Evolutionary conservation across 345 rosid species (phyloP).

Genomic region (Bruguiera parviflora): DNA sequence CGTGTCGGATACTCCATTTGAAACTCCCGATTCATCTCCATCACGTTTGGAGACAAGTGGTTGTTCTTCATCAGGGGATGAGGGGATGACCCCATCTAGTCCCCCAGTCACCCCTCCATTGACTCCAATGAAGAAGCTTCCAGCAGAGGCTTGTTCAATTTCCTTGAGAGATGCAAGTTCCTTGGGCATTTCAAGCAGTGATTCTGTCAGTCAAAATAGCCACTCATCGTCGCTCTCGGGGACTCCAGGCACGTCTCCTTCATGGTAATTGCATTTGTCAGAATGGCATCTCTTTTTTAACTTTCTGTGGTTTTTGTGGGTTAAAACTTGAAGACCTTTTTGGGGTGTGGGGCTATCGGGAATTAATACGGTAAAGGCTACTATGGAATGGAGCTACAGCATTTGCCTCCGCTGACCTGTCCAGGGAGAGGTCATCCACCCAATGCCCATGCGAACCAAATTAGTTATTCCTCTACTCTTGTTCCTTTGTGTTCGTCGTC

Average conservation of each 20-base stretch:
- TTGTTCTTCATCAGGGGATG: slow-evolving; percentile 44
- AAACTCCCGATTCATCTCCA: slow-evolving; percentile 81
- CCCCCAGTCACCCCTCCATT: slow-evolving; percentile 52
- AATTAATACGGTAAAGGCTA: too few species aligned
- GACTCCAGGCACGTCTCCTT: slow-evolving; percentile 76
- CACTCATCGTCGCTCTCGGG: slow-evolving; percentile 61
- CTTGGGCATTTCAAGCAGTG: slow-evolving; percentile 52
- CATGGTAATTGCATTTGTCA: slow-evolving; percentile 48
- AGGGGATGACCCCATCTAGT: slow-evolving; percentile 18
- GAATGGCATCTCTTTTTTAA: background rate
- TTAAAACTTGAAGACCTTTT: slow-evolving; percentile 4
- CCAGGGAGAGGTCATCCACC: slow-evolving; percentile 24
- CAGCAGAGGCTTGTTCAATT: slow-evolving; percentile 68
- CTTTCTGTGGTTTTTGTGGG: background rate
- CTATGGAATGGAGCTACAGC: too few species aligned
- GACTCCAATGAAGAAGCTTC: slow-evolving; percentile 84
- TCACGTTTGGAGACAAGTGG: slow-evolving; percentile 48
- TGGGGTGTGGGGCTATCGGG: background rate
- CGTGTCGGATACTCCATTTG: slow-evolving; percentile 53
- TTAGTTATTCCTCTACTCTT: background rate
- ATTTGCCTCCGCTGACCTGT: slow-evolving; percentile 16
- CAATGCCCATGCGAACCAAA: slow-evolving; percentile 25
- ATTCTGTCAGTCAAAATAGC: slow-evolving; percentile 48
- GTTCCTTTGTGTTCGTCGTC: slow-evolving; percentile 1
- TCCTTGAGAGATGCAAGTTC: slow-evolving; percentile 56